Evolutionary conservation across 1,139 yeast genomes (phyloP).

Genomic region (Candida sanyaensis): DNA sequence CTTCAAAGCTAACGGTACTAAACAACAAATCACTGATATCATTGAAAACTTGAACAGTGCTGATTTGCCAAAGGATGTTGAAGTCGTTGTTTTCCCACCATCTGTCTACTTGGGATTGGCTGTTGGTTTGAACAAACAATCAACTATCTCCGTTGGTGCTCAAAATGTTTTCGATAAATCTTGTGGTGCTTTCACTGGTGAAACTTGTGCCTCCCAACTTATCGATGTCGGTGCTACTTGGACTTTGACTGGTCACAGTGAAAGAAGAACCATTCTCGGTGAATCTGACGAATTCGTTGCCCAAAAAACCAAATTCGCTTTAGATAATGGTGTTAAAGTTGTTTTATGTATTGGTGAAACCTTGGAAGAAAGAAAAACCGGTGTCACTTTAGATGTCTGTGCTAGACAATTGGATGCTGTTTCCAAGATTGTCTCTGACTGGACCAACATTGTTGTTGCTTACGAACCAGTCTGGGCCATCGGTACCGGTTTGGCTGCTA

Average conservation of each 20-base stretch:
- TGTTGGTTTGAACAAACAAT: constrained; percentile 64
- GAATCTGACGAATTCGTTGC: constrained; percentile 93
- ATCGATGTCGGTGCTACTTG: constrained; percentile 92
- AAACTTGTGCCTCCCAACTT: constrained; percentile 83
- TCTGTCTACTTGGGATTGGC: constrained; percentile 87
- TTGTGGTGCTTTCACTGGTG: constrained; percentile 98
- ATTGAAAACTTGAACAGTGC: constrained; percentile 82
- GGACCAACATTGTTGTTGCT: constrained; percentile 93
- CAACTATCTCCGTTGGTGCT: constrained; percentile 79
- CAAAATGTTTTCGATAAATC: constrained; percentile 88
- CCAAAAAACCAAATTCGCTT: constrained; percentile 90
- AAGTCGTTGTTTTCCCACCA: constrained; percentile 96
- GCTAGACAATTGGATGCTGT: constrained; percentile 92
- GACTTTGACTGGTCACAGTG: constrained; percentile 98
- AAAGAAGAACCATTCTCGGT: constrained; percentile 92
- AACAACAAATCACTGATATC: constrained; percentile 78
- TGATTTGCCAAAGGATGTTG: constrained; percentile 69
- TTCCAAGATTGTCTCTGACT: constrained; percentile 78
- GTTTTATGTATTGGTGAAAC: constrained; percentile 98
- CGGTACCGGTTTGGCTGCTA: constrained; percentile 99
- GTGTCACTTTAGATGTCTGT: constrained; percentile 82
- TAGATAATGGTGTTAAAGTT: constrained; percentile 84
- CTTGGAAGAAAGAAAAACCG: constrained; percentile 89
- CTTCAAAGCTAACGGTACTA: constrained; percentile 98
- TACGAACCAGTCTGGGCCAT: constrained; percentile 99